Base-by-base conservation (phyloP, 148 eudicot genomes). In the Silene conica region DNA sequence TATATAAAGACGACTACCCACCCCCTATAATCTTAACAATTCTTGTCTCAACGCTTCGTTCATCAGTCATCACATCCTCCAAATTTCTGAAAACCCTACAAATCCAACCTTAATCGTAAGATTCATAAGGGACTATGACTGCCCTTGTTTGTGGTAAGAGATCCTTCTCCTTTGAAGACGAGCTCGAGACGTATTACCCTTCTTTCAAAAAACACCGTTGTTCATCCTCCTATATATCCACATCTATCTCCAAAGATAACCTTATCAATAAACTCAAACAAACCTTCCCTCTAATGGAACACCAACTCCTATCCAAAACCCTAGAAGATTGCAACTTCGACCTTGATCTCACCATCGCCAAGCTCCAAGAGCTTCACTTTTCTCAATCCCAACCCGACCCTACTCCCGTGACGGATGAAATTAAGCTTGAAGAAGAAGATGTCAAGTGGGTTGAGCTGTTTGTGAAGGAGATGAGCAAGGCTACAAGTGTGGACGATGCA, bases 321-420 rank as follows among this genome's bases (percentile, higher is more conserved):
- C 57, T 68, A 1, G 71, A 45, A 46, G 71, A 68, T 11, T 68
- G 71, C 57, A 68, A 45, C 23, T 68, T 45, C n/a, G 71, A 68
- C 71, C 12, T 68, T 8, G 56, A 46, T 13, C 56, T 68, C 28
- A 68, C 71, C 57, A 21, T 46, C 56, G 22, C 14, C 3, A 68
- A 20, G 31, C 71, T 68, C n/a, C 28, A 21, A 13, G 31, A 46
- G 16, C 28, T 67, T 3, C 43, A 4, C 28, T 8, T 59, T 0
- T 21, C 63, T 11, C 60, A 57, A 57, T 16, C 60, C 21, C 60
- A 19, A 18, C 60, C 26, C 11, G 15, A 14, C 3, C 55, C 55
- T 50, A 50, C 11, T 15, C 55, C 55, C 16, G 14, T 8, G 2
- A 3, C 50, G 6, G n/a, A 6, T 1, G 6, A 6, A 2, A 31